phyloP scores from a whole-genome alignment of 2,329 filamentous ascomycete species.

The Aspergillus nomiae region DNA sequence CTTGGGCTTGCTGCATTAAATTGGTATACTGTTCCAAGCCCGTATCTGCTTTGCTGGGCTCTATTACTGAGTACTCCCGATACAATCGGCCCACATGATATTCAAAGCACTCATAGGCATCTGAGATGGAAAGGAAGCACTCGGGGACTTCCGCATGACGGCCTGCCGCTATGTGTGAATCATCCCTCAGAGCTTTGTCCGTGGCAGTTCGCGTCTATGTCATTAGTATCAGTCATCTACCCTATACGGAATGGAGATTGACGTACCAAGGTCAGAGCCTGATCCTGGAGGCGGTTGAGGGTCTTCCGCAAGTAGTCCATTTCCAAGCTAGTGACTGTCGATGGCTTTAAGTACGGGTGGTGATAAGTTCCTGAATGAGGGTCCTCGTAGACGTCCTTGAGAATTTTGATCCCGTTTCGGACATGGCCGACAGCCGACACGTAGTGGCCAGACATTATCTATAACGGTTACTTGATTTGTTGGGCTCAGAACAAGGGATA shows the following conservation, averaged over 20 bases:
- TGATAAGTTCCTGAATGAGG: slow-evolving; percentile 8
- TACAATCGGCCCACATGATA: not conserved
- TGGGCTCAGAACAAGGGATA: not conserved
- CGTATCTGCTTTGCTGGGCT: not conserved
- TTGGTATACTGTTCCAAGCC: not conserved
- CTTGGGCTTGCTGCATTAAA: not conserved
- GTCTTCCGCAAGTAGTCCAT: slow-evolving; percentile 12
- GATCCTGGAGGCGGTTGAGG: slow-evolving; percentile 9
- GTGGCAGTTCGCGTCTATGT: not conserved
- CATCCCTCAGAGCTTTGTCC: not conserved
- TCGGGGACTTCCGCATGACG: not conserved
- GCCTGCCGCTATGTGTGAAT: not conserved
- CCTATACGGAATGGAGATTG: not conserved
- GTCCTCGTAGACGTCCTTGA: not conserved
- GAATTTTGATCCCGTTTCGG: not conserved
- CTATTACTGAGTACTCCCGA: not conserved
- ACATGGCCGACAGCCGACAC: not conserved
- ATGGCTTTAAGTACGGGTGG: slow-evolving; percentile 15
- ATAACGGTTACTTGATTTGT: not conserved
- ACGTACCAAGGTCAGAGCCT: slow-evolving; percentile 9
- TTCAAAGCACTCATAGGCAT: not conserved
- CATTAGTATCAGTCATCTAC: not conserved
- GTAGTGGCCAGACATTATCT: not conserved
- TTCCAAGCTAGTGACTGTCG: slow-evolving; percentile 13
- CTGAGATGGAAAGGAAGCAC: not conserved